phyloP scores from a whole-genome alignment of 2,329 filamentous ascomycete species.

The Epichloe glyceriae region DNA sequence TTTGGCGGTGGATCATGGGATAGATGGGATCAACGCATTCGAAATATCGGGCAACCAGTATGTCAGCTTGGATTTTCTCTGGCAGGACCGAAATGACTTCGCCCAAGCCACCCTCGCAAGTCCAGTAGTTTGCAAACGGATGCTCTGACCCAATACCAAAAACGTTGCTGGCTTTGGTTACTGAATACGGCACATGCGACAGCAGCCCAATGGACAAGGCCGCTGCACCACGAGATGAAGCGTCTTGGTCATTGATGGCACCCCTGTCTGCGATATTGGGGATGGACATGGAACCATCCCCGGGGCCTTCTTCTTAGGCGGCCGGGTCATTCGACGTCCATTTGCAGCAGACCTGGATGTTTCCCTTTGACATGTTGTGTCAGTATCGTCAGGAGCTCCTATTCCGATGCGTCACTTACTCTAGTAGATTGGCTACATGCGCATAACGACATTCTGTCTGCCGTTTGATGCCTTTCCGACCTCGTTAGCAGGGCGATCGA shows the following conservation, averaged over 20 bases:
- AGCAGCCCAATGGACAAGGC: conserved; percentile 48
- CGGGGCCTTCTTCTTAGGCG: conserved; percentile 39
- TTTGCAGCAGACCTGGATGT: conserved; percentile 41
- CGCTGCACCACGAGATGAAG: conserved; percentile 35
- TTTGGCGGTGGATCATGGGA: conserved; percentile 64
- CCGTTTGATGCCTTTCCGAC: conserved; percentile 53
- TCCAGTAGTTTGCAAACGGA: conserved; percentile 78
- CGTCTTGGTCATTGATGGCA: conserved; percentile 30
- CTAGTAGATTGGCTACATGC: conserved; percentile 61
- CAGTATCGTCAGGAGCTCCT: conserved; percentile 5
- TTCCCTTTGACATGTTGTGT: conserved; percentile 28
- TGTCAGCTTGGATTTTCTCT: conserved; percentile 62
- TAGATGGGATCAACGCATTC: conserved; percentile 69
- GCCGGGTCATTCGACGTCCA: conserved; percentile 42
- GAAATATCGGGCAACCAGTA: conserved; percentile 50
- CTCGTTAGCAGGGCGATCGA: conserved; percentile 10
- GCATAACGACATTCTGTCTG: conserved; percentile 67
- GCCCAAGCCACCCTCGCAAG: conserved; percentile 58
- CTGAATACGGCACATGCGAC: conserved; percentile 60
- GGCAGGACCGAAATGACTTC: conserved; percentile 67
- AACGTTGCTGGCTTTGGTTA: conserved; percentile 59
- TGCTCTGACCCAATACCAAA: conserved; percentile 72
- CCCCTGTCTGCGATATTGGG: conserved; percentile 45
- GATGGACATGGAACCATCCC: conserved; percentile 27
- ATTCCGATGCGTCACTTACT: conserved; percentile 36